These are phyloP conservation scores for Suillus subalutaceus DNA, from an alignment of 768 basidiomycete species.

Conservation along the genomic window DNA sequence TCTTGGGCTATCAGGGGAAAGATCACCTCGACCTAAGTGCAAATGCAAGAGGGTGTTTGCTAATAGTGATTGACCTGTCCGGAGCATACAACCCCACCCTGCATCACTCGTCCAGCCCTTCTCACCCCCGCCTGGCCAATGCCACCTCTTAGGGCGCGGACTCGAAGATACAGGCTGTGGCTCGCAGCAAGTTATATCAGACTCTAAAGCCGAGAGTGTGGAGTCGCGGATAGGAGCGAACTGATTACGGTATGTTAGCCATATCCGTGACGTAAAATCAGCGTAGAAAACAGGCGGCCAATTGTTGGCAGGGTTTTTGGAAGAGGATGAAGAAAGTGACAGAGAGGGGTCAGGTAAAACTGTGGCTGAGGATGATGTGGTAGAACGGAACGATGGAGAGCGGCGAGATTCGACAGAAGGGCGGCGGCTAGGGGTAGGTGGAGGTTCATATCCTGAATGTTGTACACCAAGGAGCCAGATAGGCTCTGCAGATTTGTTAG, in stretches of 20 bases:
- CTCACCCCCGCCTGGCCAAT: constrained; percentile 64
- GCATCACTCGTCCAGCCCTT: constrained; percentile 84
- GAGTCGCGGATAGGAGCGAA: constrained; percentile 80
- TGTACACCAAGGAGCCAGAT: constrained; percentile 91
- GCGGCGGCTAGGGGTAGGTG: constrained; percentile 38
- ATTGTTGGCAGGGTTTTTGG: constrained; percentile 38
- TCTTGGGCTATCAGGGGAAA: constrained; percentile 9
- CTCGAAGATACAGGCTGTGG: constrained; percentile 41
- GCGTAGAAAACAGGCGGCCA: constrained; percentile 87
- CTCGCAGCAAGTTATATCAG: constrained; percentile 31
- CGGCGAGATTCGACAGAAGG: constrained; percentile 45
- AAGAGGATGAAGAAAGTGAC: constrained; percentile 39
- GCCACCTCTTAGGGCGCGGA: constrained; percentile 58
- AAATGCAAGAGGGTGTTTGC: constrained; percentile 78
- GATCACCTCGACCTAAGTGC: constrained; percentile 72
- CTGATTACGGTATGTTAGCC: constrained; percentile 91
- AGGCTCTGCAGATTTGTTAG: constrained; percentile 78
- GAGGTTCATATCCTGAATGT: constrained; percentile 73
- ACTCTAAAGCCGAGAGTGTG: constrained; percentile 46
- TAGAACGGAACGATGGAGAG: constrained; percentile 47
- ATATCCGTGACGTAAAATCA: constrained; percentile 87
- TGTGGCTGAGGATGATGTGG: constrained; percentile 42
- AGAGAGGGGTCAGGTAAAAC: constrained; percentile 29
- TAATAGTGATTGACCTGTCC: constrained; percentile 83
- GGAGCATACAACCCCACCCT: constrained; percentile 92